Base-by-base conservation (phyloP, 148 eudicot genomes). In the Camellia sinensis region DNA sequence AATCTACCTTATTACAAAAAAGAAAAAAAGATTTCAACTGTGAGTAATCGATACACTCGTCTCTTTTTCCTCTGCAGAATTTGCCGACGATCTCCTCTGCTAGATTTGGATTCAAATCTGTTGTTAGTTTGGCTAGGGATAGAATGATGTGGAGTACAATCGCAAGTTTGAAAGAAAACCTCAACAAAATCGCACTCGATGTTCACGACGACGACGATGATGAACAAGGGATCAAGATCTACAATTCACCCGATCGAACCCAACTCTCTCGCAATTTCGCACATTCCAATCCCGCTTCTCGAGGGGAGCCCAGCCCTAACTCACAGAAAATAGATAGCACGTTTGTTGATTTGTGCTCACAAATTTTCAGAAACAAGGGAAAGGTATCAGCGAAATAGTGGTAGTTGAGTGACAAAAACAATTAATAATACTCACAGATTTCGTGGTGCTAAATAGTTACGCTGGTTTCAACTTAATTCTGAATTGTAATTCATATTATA, bases 121-220 rank as follows among this genome's bases (percentile, higher is more conserved):
- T 18, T 60, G 64, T 12, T 6, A 17, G 50, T 19, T 61, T 29
- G 63, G 54, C 17, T 21, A 4, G 22, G 6, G 37, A 79, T 84
- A 29, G 37, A 7, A 86, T 54, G 52, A 93, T 93, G 99, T 89
- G 94, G 90, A 88, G 82, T 88, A 89, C 97, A 72, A 89, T 95
- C 21, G 99, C 97, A 53, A 90, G 91, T 91, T 87, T 92, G 85
- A 96, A 96, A 78, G 99, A 96, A 80, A 96, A 90, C 84, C 80
- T 96, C 76, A 89, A 84, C 69, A 96, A 93, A 83, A 93, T 96
- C 72, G 99, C 92, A 14, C 91, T 87, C 5, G 98, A 93, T 75
- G 97, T 96, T 2, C 95, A 93, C 87, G 94, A 93, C 44, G 90
- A 83, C 6, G 91, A 90, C 69, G 92, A 76, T 11, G 89, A 86